Base-by-base conservation (phyloP, 2,329 filamentous ascomycete genomes). In the Bimuria novae-zelandiae region DNA sequence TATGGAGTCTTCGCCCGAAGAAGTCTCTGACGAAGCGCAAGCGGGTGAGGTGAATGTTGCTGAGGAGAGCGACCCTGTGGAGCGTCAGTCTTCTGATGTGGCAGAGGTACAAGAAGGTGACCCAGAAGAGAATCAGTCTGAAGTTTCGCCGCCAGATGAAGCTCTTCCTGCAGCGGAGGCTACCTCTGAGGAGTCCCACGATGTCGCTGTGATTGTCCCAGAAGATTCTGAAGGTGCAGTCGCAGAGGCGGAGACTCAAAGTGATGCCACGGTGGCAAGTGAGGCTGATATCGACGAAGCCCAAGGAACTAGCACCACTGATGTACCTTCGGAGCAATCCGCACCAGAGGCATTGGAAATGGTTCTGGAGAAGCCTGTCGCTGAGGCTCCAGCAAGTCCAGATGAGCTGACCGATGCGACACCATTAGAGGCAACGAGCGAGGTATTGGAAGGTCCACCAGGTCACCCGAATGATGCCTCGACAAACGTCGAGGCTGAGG, bases 321-420 rank as follows among this genome's bases (percentile, higher is more conserved):
- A 47, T 4, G 14, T 3, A 12, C 21, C 44, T 12, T 7, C 17
- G n/a, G 25, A 32, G 12, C 19, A 37, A 11, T 11, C 41, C n/a
- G 10, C 14, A 7, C 17, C 25, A 21, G 41, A 43, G 11, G 27
- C 10, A 16, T 11, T 19, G 11, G 23, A 6, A 8, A 30, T 35
- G 3, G 16, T 19, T 17, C 22, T 35, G 19, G 29, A 39, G 47
- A 22, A 48, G 42, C 14, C 54, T 45, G 14, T 57, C 49, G 4
- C 23, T 40, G 33, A 56, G 22, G 10, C 46, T 46, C 22, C 50
- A 22, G 33, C 23, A n/a, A 29, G 10, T 8, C 8, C 22, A 2
- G 21, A 29, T 7, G 23, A 37, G 29, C 39, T 44, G 17, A 30
- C 11, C 11, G 51, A 52, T 6, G 10, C 25, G 5, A 5, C 25